These are phyloP conservation scores for Xylaria longipes DNA, from an alignment of 495 filamentous ascomycete species.

Conservation along the genomic window DNA sequence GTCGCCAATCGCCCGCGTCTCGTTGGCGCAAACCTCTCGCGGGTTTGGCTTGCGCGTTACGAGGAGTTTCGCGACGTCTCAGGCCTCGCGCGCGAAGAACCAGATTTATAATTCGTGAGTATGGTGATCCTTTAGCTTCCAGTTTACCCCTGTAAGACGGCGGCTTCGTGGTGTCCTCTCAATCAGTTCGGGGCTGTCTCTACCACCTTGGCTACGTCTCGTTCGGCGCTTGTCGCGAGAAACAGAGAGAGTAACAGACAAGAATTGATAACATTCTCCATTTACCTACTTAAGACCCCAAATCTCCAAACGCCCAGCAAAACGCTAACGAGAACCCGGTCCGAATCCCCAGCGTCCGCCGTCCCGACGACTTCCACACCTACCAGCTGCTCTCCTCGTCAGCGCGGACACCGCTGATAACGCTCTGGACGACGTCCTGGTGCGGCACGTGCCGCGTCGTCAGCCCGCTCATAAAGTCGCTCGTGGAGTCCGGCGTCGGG, in stretches of 20 bases:
- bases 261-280: too few species aligned
- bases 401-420: slow-evolving; percentile 65
- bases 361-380: slow-evolving; percentile 64
- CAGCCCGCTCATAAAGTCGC: slow-evolving; percentile 56
- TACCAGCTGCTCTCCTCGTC: slow-evolving; percentile 65
- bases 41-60: not conserved
- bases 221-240: not conserved
- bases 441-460: slow-evolving; percentile 65
- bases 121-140: not conserved
- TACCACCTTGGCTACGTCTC: not conserved
- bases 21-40: slow-evolving; percentile 3
- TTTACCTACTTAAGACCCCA: too few species aligned
- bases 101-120: slow-evolving; percentile 56
- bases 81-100: slow-evolving; percentile 41
- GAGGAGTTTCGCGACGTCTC: slow-evolving; percentile 43
- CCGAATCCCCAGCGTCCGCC: slow-evolving; percentile 56
- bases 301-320: not conserved
- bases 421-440: slow-evolving; percentile 73
- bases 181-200: too few species aligned
- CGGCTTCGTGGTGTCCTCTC: not conserved
- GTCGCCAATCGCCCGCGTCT: slow-evolving; percentile 3
- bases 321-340: not conserved
- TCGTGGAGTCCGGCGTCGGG: slow-evolving; percentile 64
- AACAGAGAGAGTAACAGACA: not conserved
- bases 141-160: not conserved